A percentile compares a stretch with the other conserved stretches of the same genome.
phyloP scores from a whole-genome alignment of 805 yeast genomes.

The Komagataella ulmi region DNA sequence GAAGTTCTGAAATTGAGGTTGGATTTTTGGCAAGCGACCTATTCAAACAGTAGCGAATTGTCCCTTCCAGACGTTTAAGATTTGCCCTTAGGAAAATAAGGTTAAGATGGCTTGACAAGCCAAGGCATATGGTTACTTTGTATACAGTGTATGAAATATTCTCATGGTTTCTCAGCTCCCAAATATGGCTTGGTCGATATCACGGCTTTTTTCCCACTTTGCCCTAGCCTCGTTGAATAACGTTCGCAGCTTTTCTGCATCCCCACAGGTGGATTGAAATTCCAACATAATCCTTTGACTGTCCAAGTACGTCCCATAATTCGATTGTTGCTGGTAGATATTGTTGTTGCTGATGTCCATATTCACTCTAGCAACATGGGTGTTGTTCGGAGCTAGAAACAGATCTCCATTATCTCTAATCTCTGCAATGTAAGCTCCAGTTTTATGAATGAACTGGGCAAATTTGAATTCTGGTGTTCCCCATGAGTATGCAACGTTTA shows the following conservation, averaged over 20 bases:
- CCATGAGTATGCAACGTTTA: constrained; percentile 81
- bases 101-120: not conserved
- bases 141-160: not conserved
- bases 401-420: constrained; percentile 66
- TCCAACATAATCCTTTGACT: constrained; percentile 64
- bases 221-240: constrained; percentile 49
- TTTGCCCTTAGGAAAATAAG: not conserved
- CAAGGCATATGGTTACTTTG: not conserved
- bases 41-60: too few species aligned
- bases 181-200: constrained; percentile 9
- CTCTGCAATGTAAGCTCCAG: constrained; percentile 87
- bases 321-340: constrained; percentile 10
- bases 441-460: constrained; percentile 80
- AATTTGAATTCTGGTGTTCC: constrained; percentile 72
- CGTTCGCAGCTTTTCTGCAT: constrained; percentile 29
- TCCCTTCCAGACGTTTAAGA: too few species aligned
- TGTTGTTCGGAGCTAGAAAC: constrained; percentile 77
- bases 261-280: constrained; percentile 50
- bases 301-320: constrained; percentile 28
- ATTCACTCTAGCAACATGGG: constrained; percentile 65
- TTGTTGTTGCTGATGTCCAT: constrained; percentile 21
- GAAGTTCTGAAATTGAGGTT: not conserved
- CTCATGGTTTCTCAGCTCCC: not conserved
- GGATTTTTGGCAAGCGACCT: not conserved
- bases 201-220: constrained; percentile 25